Evolutionary conservation across 805 yeast genomes (phyloP), one percentile per base, ranked within the genome.

Genomic region (Candida ulmi): DNA sequence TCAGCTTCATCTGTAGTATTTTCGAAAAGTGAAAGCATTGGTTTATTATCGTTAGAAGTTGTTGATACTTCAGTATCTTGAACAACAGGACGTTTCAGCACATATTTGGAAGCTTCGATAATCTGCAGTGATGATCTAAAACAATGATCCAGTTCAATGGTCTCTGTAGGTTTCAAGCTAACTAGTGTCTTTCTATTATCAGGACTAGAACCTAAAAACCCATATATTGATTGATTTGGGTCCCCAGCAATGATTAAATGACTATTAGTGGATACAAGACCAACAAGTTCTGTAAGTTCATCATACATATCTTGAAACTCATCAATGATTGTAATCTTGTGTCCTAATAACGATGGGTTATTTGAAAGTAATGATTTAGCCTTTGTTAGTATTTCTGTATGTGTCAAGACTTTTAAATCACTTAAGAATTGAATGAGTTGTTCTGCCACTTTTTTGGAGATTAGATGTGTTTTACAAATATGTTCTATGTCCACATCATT

Each of bases 191-290:
- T 30, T 11, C 71, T 55, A 3, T 65, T 60, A 4, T 54, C 37
- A 2, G 66, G 64, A 32, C 66, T 63, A 0, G 80, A 66, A 0
- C 87, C 86, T 30, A 82, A 52, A 53, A 84, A 84, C 23, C 69
- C 78, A 54, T 80, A 84, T 23, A 84, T 79, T 38, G 83, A 71
- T 58, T 84, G 91, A 53, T 77, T 69, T 1, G 78, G 74, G 58
- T 84, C 91, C 1, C 90, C 90, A 4, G 88, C 82, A 16, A 83
- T 56, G 2, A 81, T 71, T 27, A 84, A 50, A 54, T 83, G 88
- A 38, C 74, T 69, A 2, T 50, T 48, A 8, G 42, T 42, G 0
- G 68, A 46, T 3, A 75, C 59, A 1, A 65, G 53, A 5, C 57
- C 52, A 4, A 80, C 59, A 2, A 83, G 54, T 16, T 66, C 65